Percentiles rank a stretch among this genome's conserved stretches.
Evolutionary conservation across 75 land plant species (phyloP).

Genomic region (Selaginella moellendorffii): DNA sequence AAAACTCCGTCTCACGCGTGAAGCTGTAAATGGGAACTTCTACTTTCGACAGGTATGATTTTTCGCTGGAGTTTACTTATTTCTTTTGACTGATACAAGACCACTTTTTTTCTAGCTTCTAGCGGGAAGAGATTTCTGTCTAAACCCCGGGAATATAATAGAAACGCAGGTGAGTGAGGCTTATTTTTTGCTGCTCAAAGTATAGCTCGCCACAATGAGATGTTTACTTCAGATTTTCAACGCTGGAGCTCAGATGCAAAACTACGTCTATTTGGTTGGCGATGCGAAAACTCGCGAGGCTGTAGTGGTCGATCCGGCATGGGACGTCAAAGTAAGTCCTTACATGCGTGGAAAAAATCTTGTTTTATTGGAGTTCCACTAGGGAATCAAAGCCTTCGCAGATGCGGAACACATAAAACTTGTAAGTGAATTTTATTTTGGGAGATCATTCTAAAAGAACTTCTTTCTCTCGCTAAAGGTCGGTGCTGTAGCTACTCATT

Average conservation of each 20-base stretch:
- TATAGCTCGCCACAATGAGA: not conserved
- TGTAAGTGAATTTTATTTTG: not conserved
- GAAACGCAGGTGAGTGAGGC: constrained; percentile 19
- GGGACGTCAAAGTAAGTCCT: constrained; percentile 24
- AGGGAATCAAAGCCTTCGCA: constrained; percentile 11
- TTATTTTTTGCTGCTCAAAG: not conserved
- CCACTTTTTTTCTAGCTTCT: constrained; percentile 19
- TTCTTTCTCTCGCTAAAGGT: constrained; percentile 8
- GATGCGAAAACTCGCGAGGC: constrained; percentile 31
- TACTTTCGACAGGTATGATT: constrained; percentile 24
- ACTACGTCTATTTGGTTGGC: constrained; percentile 24
- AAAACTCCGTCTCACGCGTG: constrained; percentile 15
- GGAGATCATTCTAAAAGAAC: not conserved
- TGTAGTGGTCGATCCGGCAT: constrained; percentile 32
- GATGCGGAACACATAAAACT: constrained; percentile 11
- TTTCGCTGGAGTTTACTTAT: not conserved
- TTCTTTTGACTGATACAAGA: too few relatives aligned
- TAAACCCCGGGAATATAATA: constrained; percentile 18
- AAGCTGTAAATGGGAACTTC: constrained; percentile 20
- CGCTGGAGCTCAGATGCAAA: constrained; percentile 30
- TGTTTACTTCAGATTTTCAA: constrained; percentile 16
- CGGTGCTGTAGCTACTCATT: constrained; percentile 28
- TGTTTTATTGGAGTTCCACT: not conserved
- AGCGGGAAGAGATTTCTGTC: constrained; percentile 24
- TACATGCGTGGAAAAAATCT: not conserved